Conservation (phyloP, 345 rosid genomes). For the Cardiospermum halicacabum region DNA sequence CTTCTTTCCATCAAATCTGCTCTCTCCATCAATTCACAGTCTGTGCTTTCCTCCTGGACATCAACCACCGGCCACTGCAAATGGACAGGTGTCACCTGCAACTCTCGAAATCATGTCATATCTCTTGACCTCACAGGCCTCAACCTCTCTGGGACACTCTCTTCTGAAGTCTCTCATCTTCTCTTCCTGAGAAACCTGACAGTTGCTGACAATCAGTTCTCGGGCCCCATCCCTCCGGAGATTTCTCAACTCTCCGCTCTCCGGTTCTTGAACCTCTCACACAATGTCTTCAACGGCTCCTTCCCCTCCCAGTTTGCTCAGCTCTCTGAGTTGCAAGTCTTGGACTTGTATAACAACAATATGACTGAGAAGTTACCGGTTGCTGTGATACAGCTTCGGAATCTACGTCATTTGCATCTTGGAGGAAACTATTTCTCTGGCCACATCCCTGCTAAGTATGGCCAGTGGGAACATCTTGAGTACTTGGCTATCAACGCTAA, state of each 20-base stretch:
- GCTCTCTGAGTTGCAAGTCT: slow-evolving; percentile 52
- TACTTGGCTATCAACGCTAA: slow-evolving; percentile 58
- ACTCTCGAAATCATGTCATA: slow-evolving; percentile 40
- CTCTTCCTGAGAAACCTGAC: slow-evolving; percentile 61
- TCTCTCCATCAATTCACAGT: too few species aligned
- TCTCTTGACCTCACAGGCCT: slow-evolving; percentile 50
- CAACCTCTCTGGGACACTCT: slow-evolving; percentile 48
- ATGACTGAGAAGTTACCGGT: slow-evolving; percentile 55
- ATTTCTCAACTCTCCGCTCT: slow-evolving; percentile 52
- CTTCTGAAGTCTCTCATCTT: slow-evolving; percentile 64
- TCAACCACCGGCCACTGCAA: too few species aligned
- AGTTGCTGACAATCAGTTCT: slow-evolving; percentile 36
- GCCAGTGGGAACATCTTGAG: slow-evolving; percentile 59
- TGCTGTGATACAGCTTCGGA: slow-evolving; percentile 41
- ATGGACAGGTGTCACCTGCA: slow-evolving; percentile 80
- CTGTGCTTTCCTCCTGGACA: too few species aligned
- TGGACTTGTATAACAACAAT: slow-evolving; percentile 65
- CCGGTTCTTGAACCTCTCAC: slow-evolving; percentile 56
- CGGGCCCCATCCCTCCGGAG: slow-evolving; percentile 57
- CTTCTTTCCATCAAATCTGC: too few species aligned
- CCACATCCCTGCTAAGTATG: slow-evolving; percentile 59
- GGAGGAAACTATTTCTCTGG: slow-evolving; percentile 84
- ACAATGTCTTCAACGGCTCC: slow-evolving; percentile 39
- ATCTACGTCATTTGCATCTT: slow-evolving; percentile 47
- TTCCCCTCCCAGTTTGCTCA: slow-evolving; percentile 51